A percentile compares a stretch with the other conserved stretches of the same genome.
These are phyloP conservation scores for Erucastrum elatum DNA, from an alignment of 345 rosid species.

Conservation along the genomic window DNA sequence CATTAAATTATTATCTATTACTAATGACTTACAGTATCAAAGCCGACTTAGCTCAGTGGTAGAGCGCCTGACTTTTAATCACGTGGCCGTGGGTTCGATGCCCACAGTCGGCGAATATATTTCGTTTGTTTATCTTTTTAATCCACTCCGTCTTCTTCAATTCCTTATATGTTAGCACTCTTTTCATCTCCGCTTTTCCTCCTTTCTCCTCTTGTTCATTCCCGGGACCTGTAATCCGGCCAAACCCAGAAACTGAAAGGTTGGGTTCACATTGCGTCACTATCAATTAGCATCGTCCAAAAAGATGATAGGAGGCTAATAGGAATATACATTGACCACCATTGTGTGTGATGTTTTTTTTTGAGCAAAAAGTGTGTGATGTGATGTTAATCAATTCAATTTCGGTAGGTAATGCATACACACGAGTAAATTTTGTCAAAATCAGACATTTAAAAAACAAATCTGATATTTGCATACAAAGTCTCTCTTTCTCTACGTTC, in stretches of 20 bases:
- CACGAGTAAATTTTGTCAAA: neutral
- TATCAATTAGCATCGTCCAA: neutral
- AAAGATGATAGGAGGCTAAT: neutral
- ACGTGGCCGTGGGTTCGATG: too few species aligned
- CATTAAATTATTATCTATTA: neutral
- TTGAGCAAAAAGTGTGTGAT: too few species aligned
- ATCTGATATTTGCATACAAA: neutral
- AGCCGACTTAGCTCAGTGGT: constrained; percentile 4
- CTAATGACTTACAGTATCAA: neutral
- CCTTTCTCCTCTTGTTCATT: neutral
- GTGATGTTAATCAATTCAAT: neutral
- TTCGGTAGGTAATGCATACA: neutral
- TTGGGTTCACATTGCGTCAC: neutral
- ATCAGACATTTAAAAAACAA: too few species aligned
- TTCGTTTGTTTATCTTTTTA: too few species aligned
- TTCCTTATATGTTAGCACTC: neutral
- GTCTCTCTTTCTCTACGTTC: neutral
- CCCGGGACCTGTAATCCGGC: neutral
- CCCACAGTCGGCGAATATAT: too few species aligned
- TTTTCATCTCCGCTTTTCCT: neutral
- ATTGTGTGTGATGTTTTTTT: neutral
- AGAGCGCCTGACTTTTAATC: constrained; percentile 3
- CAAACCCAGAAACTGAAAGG: neutral
- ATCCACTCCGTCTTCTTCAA: neutral
- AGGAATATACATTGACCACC: neutral